Conservation (phyloP, 805 yeast genomes). For the Myxozyma kluyveri region DNA sequence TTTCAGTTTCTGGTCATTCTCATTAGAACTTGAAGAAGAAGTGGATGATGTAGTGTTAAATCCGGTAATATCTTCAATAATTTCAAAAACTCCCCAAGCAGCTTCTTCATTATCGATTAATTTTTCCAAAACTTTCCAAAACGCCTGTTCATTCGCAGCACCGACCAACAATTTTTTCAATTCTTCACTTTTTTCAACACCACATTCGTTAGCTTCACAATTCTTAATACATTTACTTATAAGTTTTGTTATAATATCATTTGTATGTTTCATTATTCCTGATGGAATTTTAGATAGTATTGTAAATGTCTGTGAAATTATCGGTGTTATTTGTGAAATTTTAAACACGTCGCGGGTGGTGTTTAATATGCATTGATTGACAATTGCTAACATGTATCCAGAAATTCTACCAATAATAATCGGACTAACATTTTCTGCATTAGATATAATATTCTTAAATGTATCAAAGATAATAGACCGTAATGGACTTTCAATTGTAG, state of each 20-base stretch:
- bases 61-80: constrained; percentile 20
- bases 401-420: constrained; percentile 21
- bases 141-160: constrained; percentile 22
- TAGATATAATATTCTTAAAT: constrained; percentile 21
- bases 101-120: constrained; percentile 23
- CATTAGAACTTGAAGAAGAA: constrained; percentile 5
- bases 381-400: constrained; percentile 23
- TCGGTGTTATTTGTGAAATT: not conserved
- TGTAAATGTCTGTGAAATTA: not conserved
- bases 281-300: not conserved
- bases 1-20: not conserved
- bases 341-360: no score
- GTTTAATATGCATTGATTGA: constrained; percentile 10
- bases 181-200: no score
- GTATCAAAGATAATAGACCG: no score
- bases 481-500: no score
- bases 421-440: constrained; percentile 21
- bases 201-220: constrained; percentile 2
- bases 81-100: constrained; percentile 21
- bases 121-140: constrained; percentile 29
- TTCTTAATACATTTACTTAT: constrained; percentile 17
- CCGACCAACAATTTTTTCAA: no score
- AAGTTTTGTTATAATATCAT: constrained; percentile 11
- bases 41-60: constrained; percentile 12
- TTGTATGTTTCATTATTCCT: not conserved